These are phyloP conservation scores for Termitomyces eurrhizus DNA, from an alignment of 768 basidiomycete genomes.

Conservation along the genomic window DNA sequence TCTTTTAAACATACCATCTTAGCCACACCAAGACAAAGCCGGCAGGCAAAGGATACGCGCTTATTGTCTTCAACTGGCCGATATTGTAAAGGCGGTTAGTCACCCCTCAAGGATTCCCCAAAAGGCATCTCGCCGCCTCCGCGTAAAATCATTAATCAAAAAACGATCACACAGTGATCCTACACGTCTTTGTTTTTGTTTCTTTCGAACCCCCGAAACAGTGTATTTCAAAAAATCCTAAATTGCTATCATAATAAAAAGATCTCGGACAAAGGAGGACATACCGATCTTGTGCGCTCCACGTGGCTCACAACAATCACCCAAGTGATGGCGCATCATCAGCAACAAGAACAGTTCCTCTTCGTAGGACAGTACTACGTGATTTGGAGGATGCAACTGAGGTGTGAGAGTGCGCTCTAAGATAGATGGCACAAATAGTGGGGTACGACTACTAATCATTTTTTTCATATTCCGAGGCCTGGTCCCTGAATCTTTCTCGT, in stretches of 20 bases:
- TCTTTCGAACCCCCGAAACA: conserved; percentile 2
- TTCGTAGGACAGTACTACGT: not conserved
- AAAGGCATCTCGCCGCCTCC: conserved; percentile 11
- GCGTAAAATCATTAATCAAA: conserved; percentile 4
- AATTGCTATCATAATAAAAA: conserved; percentile 12
- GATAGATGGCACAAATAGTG: conserved; percentile 1
- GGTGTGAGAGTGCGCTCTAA: not conserved
- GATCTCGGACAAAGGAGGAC: conserved; percentile 15
- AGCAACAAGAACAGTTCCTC: conserved; percentile 1
- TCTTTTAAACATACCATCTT: conserved; percentile 12
- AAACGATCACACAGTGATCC: conserved; percentile 5
- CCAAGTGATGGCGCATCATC: not conserved
- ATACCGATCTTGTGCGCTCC: conserved; percentile 20
- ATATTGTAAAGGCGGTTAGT: conserved; percentile 7
- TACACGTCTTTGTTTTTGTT: conserved; percentile 10
- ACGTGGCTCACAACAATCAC: conserved; percentile 14
- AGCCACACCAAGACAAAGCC: conserved; percentile 16
- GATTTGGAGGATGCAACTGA: not conserved
- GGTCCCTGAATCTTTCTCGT: conserved; percentile 64
- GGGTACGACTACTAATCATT: not conserved
- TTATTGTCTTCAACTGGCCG: conserved; percentile 17
- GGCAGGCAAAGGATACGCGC: conserved; percentile 7
- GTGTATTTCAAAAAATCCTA: conserved; percentile 11
- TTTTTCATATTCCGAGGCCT: conserved; percentile 56
- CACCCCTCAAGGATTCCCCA: not conserved